Base-by-base conservation (phyloP, 2,329 filamentous ascomycete species). In the Exophiala aquamarina region DNA sequence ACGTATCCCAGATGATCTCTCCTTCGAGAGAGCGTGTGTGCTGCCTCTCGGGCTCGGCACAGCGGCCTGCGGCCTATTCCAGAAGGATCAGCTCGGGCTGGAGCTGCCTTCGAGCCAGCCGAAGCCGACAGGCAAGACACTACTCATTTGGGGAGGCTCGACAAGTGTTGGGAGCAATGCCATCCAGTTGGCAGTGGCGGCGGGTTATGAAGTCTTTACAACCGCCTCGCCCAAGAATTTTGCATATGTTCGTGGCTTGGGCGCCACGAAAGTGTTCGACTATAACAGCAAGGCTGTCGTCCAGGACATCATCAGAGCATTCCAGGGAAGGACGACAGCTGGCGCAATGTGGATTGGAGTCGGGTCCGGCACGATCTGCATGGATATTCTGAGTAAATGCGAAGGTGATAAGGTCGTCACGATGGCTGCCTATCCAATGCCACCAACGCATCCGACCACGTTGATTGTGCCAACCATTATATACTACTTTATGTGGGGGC, bases 121-220 rank as follows among this genome's bases (percentile, higher is more conserved):
- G 2, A n/a, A 7, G 26, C 26, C 35, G 10, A 48, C 36, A 14
- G 44, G 40, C 14, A 28, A 51, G 17, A 31, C 34, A 14, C 3
- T 55, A 10, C 41, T 74, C 18, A 50, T 75, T 13, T 74, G 69
- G 68, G 72, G 72, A 20, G 72, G 67, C 3, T 64, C 68, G 3
- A 68, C 66, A 1, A 69, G 66, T 2, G 68, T 73, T 15, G 72
- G 72, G 1, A 63, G 63, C 29, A 67, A 63, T n/a, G 64, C 67
- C 1, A 65, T 73, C 8, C 71, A 75, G 41, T 62, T 67, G 19
- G 63, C 73, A 8, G 59, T 59, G 13, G 63, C 62, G 2, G 56
- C 68, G 5, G 70, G 72, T 2, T 64, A 69, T 44, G 56, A 59
- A 2, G 65, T 68, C 32, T 45, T 67, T 33, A 65, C 64, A 3